Evolutionary conservation across 352 stramenopile species (phyloP).

Genomic region (Phytophthora chlamydospora): DNA sequence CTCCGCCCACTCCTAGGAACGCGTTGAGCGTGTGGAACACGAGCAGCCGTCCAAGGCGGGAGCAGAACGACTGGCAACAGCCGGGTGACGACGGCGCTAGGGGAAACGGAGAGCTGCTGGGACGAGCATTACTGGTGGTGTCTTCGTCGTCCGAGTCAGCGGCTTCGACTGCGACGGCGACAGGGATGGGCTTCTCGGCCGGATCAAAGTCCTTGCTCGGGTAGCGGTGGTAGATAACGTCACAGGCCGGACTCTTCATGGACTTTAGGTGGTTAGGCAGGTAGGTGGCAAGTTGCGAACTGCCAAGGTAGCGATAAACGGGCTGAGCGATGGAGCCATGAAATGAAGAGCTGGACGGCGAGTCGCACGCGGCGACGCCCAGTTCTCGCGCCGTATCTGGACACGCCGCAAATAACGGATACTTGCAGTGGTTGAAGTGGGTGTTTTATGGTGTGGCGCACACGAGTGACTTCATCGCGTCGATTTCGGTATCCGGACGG

Average conservation of each 20-base stretch:
- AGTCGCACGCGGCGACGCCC: constrained; percentile 20
- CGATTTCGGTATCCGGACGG: constrained; percentile 3
- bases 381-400: constrained; percentile 4
- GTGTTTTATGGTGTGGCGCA: background rate
- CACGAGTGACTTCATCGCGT: background rate
- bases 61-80: constrained; percentile 5
- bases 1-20: constrained; percentile 25
- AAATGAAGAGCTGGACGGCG: background rate
- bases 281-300: constrained; percentile 14
- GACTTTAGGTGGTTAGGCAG: background rate
- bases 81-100: constrained; percentile 1
- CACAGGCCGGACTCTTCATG: constrained; percentile 28
- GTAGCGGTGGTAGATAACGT: constrained; percentile 42
- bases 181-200: constrained; percentile 28
- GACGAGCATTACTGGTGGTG: background rate
- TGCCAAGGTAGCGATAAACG: background rate
- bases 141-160: constrained; percentile 3
- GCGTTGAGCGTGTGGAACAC: constrained; percentile 37
- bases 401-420: constrained; percentile 14
- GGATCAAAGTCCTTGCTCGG: constrained; percentile 24
- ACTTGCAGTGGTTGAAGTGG: constrained; percentile 14
- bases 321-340: background rate
- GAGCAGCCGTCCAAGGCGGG: constrained; percentile 14
- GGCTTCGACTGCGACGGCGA: constrained; percentile 16
- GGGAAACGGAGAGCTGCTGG: background rate